Base-by-base conservation (phyloP, 2,329 filamentous ascomycete genomes). In the Monilinia laxa region DNA sequence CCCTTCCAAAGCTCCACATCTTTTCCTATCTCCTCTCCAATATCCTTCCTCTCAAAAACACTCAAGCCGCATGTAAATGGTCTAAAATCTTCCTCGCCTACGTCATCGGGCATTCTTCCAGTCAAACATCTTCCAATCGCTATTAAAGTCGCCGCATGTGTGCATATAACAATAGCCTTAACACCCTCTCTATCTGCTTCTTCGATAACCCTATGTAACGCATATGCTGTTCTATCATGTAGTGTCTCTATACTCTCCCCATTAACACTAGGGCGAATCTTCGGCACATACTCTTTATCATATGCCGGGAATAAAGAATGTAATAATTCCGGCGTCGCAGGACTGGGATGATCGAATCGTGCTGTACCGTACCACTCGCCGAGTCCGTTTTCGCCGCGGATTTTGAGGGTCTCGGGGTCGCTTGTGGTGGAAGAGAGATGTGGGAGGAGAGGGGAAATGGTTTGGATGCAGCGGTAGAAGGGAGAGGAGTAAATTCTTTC, bases 351-450 rank as follows among this genome's bases (percentile, higher is more conserved):
- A 65, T 90, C 84, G 78, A 97, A 97, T 68, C 87, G 87, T 20
- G 93, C 92, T 58, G 87, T 83, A 35, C 95, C 95, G 77, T 95
- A 98, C 90, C 95, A 98, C 81, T 99, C 95, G 69, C 91, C 89
- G 51, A 88, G 73, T 16, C 85, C 85, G 66, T 81, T 79, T 72
- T 89, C 86, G 58, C 82, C 83, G 47, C 84, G 81, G 68, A 88
- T 83, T 51, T 75, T 78, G 66, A 78, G 71, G 35, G 75, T 69
- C 20, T 72, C 65, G 3, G 68, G 67, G 54, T 72, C 70, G 20
- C 67, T 58, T 28, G 67, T 58, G 25, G 56, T 65, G 3, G 57
- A n/a, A 40, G 72, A 67, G 60, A 86, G 80, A 14, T 76, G 76
- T n/a, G 80, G 77, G 59, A 88, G 81, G 72, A 89, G 89, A 0